Percentiles rank a stretch among this genome's conserved stretches.
Evolutionary conservation across 192 early-diverging fungal species (phyloP).

Genomic region (Umbelopsis isabellina): DNA sequence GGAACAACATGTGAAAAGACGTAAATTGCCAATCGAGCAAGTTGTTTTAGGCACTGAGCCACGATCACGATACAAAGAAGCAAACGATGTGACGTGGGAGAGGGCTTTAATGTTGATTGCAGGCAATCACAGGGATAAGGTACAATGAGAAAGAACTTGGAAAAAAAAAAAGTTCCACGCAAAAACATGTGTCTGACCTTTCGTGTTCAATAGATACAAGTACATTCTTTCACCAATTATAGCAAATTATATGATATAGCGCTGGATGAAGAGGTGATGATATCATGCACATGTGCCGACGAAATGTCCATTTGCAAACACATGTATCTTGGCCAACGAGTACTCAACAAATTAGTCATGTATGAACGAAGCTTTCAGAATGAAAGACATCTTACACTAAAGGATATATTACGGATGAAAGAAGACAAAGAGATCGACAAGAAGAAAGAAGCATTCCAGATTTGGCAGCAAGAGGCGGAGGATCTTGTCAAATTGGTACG

Average conservation of each 20-base stretch:
- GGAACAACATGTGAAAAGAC: constrained; percentile 18
- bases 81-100: constrained; percentile 4
- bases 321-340: constrained; percentile 15
- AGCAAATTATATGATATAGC: constrained; percentile 17
- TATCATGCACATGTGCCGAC: constrained; percentile 14
- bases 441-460: constrained; percentile 1
- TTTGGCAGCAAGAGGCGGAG: constrained; percentile 17
- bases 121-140: constrained; percentile 20
- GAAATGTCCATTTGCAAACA: constrained; percentile 21
- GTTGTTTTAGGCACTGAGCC: constrained; percentile 11
- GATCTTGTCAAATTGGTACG: not conserved
- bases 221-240: constrained; percentile 10
- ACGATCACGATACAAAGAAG: not conserved
- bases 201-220: not conserved
- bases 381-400: constrained; percentile 15
- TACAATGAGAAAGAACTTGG: not conserved
- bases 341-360: constrained; percentile 6
- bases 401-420: constrained; percentile 15
- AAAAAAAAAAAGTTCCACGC: not conserved
- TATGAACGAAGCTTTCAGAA: constrained; percentile 20
- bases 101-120: constrained; percentile 14
- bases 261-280: constrained; percentile 9
- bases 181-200: not conserved
- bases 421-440: constrained; percentile 15
- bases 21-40: not conserved